Percentiles rank a stretch among this genome's conserved stretches.
Evolutionary conservation across 2,329 filamentous ascomycete species (phyloP).

Genomic region (Microsporum audouinii): DNA sequence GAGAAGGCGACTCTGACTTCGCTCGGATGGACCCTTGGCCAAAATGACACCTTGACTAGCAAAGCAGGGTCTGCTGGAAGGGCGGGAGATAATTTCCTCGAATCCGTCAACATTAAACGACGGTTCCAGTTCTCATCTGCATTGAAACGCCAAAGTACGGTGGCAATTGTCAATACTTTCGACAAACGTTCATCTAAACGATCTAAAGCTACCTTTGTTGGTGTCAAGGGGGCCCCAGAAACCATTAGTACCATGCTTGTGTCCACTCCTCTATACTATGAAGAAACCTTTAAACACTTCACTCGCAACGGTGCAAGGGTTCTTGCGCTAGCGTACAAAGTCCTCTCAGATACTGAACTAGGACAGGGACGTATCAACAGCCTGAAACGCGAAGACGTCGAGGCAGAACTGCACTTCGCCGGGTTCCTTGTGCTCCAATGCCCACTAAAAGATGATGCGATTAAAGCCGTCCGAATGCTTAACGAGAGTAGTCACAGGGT

Average conservation of each 20-base stretch:
- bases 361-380: conserved; percentile 81
- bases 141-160: conserved; percentile 88
- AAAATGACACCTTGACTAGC: conserved; percentile 70
- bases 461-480: conserved; percentile 87
- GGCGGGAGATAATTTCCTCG: conserved; percentile 39
- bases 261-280: conserved; percentile 70
- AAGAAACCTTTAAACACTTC: conserved; percentile 97
- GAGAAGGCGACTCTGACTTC: conserved; percentile 88
- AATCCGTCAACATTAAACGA: conserved; percentile 85
- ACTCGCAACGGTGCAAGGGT: conserved; percentile 92
- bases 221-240: conserved; percentile 93
- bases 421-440: conserved; percentile 94
- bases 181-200: conserved; percentile 64
- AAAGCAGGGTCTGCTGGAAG: conserved; percentile 39
- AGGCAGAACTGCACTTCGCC: conserved; percentile 73
- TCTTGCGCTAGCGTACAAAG: conserved; percentile 86
- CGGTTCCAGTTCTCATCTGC: conserved; percentile 97
- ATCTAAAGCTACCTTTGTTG: conserved; percentile 76
- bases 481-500: conserved; percentile 98
- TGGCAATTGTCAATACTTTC: conserved; percentile 66
- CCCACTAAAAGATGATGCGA: conserved; percentile 90
- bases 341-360: conserved; percentile 74
- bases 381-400: conserved; percentile 83
- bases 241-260: conserved; percentile 91
- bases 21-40: conserved; percentile 85